These are phyloP conservation scores for Phytopythium vexans DNA, from an alignment of 352 stramenopile genomes.

Conservation along the genomic window DNA sequence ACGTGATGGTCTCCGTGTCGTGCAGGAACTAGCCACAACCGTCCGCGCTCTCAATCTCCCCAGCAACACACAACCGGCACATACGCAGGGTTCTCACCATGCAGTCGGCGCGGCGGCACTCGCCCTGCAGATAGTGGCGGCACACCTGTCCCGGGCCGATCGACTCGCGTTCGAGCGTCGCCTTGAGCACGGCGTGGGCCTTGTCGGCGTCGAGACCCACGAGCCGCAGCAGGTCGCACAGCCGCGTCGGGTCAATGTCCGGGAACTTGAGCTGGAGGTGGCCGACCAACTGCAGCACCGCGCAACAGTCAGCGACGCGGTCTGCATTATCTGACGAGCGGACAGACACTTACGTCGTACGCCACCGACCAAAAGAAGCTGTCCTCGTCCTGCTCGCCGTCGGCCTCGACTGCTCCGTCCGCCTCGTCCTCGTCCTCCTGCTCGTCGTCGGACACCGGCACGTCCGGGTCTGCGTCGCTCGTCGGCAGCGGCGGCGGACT, in stretches of 20 bases:
- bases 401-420: conserved; percentile 9
- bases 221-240: conserved; percentile 73
- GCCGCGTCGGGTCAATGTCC: conserved; percentile 61
- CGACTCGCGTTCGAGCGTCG: conserved; percentile 70
- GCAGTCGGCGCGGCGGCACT: conserved; percentile 81
- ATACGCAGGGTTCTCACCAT: conserved; percentile 46
- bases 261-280: conserved; percentile 85
- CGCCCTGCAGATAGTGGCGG: conserved; percentile 75
- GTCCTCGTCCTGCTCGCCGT: conserved; percentile 59
- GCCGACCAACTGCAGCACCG: conserved; percentile 50
- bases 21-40: conserved; percentile 68
- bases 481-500: conserved; percentile 1
- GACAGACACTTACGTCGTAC: conserved; percentile 54
- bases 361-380: conserved; percentile 86
- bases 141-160: conserved; percentile 72
- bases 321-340: not conserved
- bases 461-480: conserved; percentile 4
- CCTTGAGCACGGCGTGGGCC: conserved; percentile 72
- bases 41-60: conserved; percentile 13
- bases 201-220: conserved; percentile 74
- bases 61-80: conserved; percentile 7
- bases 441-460: conserved; percentile 9
- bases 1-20: conserved; percentile 80
- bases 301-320: conserved; percentile 8
- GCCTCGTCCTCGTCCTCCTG: conserved; percentile 11